Conservation (phyloP, 2,329 filamentous ascomycete species). For the Epichloe aotearoae region DNA sequence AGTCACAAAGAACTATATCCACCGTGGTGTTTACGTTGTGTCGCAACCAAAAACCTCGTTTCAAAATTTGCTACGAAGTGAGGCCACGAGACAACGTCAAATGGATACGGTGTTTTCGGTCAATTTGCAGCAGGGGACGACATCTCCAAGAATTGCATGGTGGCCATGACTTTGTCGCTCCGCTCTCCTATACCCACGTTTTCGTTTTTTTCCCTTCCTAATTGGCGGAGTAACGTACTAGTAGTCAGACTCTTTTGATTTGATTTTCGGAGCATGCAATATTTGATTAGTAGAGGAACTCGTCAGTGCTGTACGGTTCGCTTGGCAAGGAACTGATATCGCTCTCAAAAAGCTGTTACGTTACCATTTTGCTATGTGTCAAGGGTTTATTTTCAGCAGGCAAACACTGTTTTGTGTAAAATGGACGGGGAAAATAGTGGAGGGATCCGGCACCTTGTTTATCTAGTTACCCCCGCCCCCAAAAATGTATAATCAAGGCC, state of each 20-base stretch:
- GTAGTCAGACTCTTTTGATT: not conserved
- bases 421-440: not conserved
- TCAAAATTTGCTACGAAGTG: not conserved
- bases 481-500: not conserved
- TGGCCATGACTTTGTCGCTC: not conserved
- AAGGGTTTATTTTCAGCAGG: not conserved
- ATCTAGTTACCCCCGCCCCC: not conserved
- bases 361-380: not conserved
- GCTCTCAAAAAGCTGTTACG: not conserved
- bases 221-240: not conserved
- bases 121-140: not conserved
- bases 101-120: not conserved
- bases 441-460: not conserved
- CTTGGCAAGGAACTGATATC: not conserved
- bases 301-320: not conserved
- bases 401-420: not conserved
- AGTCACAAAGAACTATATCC: conserved; percentile 22
- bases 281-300: not conserved
- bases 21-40: conserved; percentile 1
- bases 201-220: not conserved
- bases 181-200: not conserved
- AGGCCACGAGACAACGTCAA: not conserved
- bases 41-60: not conserved
- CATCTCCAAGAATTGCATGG: not conserved
- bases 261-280: not conserved